A percentile compares a stretch with the other conserved stretches of the same genome.
These are phyloP conservation scores for Mycena galericulata DNA, from an alignment of 768 basidiomycete genomes.

Conservation along the genomic window DNA sequence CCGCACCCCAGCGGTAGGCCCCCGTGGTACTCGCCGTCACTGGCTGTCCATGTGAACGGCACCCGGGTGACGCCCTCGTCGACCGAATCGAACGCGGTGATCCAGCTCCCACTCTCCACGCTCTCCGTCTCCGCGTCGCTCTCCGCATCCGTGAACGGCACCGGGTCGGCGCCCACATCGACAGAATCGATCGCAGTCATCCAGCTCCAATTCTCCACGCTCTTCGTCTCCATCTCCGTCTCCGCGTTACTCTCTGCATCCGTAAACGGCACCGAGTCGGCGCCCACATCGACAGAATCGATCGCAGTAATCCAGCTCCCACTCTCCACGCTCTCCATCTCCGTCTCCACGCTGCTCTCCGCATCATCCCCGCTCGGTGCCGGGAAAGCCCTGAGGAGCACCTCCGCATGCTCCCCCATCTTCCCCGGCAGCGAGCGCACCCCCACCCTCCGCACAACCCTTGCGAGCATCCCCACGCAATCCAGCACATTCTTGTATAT, in stretches of 20 bases:
- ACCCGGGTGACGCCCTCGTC: not conserved
- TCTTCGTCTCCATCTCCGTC: not conserved
- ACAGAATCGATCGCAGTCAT: not conserved
- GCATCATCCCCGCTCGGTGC: not conserved
- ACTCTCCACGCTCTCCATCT: conserved; percentile 3
- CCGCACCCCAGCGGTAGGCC: conserved; percentile 53
- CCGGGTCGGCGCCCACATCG: conserved; percentile 16
- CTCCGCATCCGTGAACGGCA: conserved; percentile 16
- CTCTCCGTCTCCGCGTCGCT: not conserved
- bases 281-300: not conserved
- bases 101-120: not conserved
- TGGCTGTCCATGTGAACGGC: no score
- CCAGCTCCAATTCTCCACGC: not conserved
- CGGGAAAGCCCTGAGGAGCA: conserved; percentile 18
- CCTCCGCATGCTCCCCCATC: conserved; percentile 1
- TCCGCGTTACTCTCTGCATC: not conserved
- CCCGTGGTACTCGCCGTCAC: not conserved
- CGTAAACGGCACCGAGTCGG: conserved; percentile 11
- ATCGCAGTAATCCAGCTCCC: conserved; percentile 4
- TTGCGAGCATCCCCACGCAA: conserved; percentile 74
- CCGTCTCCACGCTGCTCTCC: conserved; percentile 7
- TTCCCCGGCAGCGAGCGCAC: conserved; percentile 61
- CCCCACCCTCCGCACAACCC: conserved; percentile 76
- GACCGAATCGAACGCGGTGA: not conserved
- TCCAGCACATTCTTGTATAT: conserved; percentile 79